Evolutionary conservation across 768 basidiomycete genomes (phyloP), one percentile per base, ranked within the genome.

Genomic region (Hysterangium stoloniferum): DNA sequence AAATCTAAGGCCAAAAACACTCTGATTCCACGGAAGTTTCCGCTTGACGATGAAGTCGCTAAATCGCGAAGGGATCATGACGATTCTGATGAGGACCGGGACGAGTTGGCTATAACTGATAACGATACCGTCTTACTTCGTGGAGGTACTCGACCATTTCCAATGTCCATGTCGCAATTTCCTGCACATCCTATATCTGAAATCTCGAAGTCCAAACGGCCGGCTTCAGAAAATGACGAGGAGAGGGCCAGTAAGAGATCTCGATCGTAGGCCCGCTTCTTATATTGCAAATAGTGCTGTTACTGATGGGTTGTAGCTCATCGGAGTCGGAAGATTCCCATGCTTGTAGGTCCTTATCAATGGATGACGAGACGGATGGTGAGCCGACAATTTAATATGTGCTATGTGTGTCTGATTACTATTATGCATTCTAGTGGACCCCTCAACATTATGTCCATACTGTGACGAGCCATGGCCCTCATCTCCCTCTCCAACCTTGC

Each of bases 371-470:
- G 4, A 27, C 8, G 8, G 1, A 40, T 3, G 49, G 49, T 51
- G 43, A 13, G 2, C 40, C 19, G 22, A 24, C n/a, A 42, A 12
- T 9, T 20, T 12, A 17, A 12, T 45, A 11, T 24, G 11, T 22
- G 7, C 29, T 12, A 17, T 17, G 13, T n/a, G n/a, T 49, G 12
- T 15, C 48, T 29, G 2, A 45, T 45, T 31, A 11, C 2, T 31
- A 29, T 17, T 34, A 33, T 6, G 35, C 48, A n/a, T 7, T 37
- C 20, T 20, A 51, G 66, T 71, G 5, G 86, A 91, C 56, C 86
- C 86, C 9, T 71, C 69, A 5, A 80, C 71, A 1, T 66, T 90
- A 2, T 92, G 89, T 59, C 87, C 89, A 0, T 92, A 83, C 62
- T 92, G 89, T 55, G 89, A 92, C 57, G 74, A 77, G 17, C 74